Percentiles rank a stretch among this genome's conserved stretches.
Evolutionary conservation across 257 asterid genomes (phyloP).

Genomic region (Solanum phureja): DNA sequence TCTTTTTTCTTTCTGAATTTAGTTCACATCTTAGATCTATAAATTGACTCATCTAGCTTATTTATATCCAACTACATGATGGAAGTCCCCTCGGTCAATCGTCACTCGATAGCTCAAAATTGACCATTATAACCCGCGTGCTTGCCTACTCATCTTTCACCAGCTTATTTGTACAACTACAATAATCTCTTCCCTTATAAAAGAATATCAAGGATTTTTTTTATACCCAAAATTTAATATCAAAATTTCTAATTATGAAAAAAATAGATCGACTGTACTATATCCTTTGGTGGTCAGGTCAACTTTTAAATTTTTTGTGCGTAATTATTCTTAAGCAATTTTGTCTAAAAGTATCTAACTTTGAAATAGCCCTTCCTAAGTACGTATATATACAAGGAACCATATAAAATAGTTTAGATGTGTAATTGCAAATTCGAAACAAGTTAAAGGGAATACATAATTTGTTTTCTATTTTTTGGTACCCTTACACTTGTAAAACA

Average conservation of each 20-base stretch:
- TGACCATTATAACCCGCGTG: neutral
- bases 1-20: too few species aligned
- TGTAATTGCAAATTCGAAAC: neutral
- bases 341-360: neutral
- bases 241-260: neutral
- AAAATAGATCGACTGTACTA: too few species aligned
- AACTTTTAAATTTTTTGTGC: neutral
- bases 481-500: neutral
- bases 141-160: neutral
- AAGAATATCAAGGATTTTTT: too few species aligned
- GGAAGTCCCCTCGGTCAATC: accelerated
- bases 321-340: neutral
- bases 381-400: neutral
- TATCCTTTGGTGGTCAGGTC: neutral
- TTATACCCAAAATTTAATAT: neutral
- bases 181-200: too few species aligned
- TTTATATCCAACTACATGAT: neutral
- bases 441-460: neutral
- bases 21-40: neutral
- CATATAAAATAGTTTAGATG: neutral
- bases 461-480: neutral
- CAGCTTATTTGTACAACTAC: neutral
- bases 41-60: neutral
- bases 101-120: neutral
- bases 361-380: neutral